Base-by-base conservation (phyloP, 495 filamentous ascomycete species). In the Xylaria castorea region DNA sequence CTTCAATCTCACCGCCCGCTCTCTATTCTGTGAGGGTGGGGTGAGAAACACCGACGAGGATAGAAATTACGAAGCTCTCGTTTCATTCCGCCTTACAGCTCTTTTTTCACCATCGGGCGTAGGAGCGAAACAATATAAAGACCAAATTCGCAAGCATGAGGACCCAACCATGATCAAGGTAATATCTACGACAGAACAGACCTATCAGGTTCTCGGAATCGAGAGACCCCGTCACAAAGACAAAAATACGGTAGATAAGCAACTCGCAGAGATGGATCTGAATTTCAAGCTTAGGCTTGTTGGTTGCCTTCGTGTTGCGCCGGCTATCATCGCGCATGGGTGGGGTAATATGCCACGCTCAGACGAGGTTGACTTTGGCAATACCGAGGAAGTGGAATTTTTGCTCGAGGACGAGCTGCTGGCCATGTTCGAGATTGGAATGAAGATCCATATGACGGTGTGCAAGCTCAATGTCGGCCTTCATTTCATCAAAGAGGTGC, bases 401-500 rank as follows among this genome's bases (percentile, higher is more conserved):
- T 88, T 91, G 76, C 68, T 97, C 32, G 94, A 96, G 75, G 86
- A 90, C 34, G 77, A 87, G 0, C 81, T 92, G 6, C 83, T 98
- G 25, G 73, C 83, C 36, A 82, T 87, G 60, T 87, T 91, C 71
- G 90, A 89, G 73, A 83, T 88, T 1, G 93, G 94, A 1, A 90
- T 97, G 90, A 97, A 97, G 82, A 78, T 98, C 20, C 85, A 86
- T 42, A 83, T 89, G 6, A 80, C 77, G 9, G 86, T 97, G 20
- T 90, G 89, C 78, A 85, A 88, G 61, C 80, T 93, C 38, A 89
- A 86, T 70, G 86, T 84, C 67, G 91, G 90, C 9, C 58, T 93
- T 42, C 83, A 76, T 68, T 86, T 88, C 78, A 84, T 89, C 75
- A 83, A 87, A 75, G 88, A 86, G 74, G 86, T 94, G 69, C 89